Evolutionary conservation across 371 early-diverging fungal species (phyloP).

Genomic region (Syncephalastrum monosporum): DNA sequence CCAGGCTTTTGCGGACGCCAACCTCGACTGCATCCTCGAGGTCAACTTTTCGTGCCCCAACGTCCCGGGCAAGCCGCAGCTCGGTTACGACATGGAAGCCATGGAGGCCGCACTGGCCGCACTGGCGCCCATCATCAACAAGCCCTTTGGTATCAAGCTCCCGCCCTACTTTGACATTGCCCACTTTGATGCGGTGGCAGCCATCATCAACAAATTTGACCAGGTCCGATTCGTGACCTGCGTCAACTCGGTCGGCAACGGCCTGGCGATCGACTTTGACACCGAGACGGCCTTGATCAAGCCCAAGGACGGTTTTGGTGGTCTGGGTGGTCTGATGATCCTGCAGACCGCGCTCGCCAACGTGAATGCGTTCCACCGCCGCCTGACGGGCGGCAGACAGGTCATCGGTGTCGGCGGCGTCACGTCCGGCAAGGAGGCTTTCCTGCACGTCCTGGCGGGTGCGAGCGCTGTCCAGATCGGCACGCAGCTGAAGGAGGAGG

Average conservation of each 20-base stretch:
- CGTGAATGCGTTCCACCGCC: slow-evolving; percentile 49
- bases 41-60: slow-evolving; percentile 55
- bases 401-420: slow-evolving; percentile 55
- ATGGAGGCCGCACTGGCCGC: slow-evolving; percentile 42
- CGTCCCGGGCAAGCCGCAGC: slow-evolving; percentile 50
- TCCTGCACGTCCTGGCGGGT: slow-evolving; percentile 50
- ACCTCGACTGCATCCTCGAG: slow-evolving; percentile 43
- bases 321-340: slow-evolving; percentile 47
- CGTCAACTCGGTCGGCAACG: slow-evolving; percentile 53
- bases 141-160: slow-evolving; percentile 53
- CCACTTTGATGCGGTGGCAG: slow-evolving; percentile 47
- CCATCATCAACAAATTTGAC: slow-evolving; percentile 42
- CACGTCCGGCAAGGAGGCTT: slow-evolving; percentile 48
- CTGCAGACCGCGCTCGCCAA: slow-evolving; percentile 50
- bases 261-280: slow-evolving; percentile 49
- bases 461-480: slow-evolving; percentile 51
- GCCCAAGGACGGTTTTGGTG: slow-evolving; percentile 56
- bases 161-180: slow-evolving; percentile 55
- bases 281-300: slow-evolving; percentile 48
- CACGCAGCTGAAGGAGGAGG: slow-evolving; percentile 49
- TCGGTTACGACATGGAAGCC: slow-evolving; percentile 49
- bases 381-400: slow-evolving; percentile 35
- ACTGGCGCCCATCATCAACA: slow-evolving; percentile 45
- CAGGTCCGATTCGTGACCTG: slow-evolving; percentile 46
- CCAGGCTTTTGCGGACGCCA: slow-evolving; percentile 38